phyloP scores from a whole-genome alignment of 2,329 filamentous ascomycete species.

The Trichoderma sp. region DNA sequence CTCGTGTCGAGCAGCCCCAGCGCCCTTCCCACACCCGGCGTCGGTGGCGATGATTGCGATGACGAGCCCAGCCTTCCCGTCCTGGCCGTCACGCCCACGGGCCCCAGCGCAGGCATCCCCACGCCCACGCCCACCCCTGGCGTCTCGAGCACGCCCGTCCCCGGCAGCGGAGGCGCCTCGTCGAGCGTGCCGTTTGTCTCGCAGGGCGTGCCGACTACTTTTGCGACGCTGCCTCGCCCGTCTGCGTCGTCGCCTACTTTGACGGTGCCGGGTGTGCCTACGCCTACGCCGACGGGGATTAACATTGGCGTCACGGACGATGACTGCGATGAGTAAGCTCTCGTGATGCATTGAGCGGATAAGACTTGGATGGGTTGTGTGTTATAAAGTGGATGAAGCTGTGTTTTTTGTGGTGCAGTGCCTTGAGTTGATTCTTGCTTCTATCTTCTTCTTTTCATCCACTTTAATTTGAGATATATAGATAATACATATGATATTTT shows the following conservation, averaged over 20 bases:
- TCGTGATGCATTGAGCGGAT: not conserved
- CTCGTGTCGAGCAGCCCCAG: not conserved
- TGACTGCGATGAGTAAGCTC: slow-evolving; percentile 4
- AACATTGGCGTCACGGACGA: not conserved
- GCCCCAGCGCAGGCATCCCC: not conserved
- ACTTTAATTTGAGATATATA: slow-evolving; percentile 9
- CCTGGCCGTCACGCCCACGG: not conserved
- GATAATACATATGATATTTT: slow-evolving; percentile 23
- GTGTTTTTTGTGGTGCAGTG: not conserved
- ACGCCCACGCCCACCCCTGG: not conserved
- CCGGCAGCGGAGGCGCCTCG: not conserved
- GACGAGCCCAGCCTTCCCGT: not conserved
- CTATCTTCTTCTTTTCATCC: not conserved
- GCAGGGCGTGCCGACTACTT: slow-evolving; percentile 12
- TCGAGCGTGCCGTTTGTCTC: no score
- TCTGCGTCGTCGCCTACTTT: not conserved
- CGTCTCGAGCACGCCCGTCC: not conserved
- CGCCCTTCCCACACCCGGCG: not conserved
- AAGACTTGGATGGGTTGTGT: not conserved
- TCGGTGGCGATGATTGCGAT: not conserved
- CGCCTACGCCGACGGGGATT: slow-evolving; percentile 13
- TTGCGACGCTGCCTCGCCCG: slow-evolving; percentile 17
- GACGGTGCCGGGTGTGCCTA: not conserved
- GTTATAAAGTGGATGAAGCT: not conserved
- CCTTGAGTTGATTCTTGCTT: not conserved